phyloP scores from a whole-genome alignment of 371 early-diverging fungal genomes.

The Rhizopus microsporus region DNA sequence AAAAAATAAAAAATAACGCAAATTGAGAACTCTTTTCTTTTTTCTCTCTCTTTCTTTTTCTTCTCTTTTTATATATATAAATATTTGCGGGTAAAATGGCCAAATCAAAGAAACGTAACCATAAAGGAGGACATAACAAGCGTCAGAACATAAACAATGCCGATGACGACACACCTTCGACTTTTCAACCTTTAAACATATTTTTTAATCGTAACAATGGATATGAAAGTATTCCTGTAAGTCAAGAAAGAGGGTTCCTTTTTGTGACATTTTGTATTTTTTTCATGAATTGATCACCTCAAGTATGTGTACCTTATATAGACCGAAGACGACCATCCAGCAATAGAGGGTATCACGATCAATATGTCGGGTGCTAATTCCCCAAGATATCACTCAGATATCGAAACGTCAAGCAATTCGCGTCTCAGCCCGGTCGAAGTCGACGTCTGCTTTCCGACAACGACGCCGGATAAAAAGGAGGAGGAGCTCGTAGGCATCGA shows the following conservation, averaged over 20 bases:
- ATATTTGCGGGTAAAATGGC: conserved; percentile 16
- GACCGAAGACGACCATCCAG: not conserved
- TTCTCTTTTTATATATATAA: conserved; percentile 4
- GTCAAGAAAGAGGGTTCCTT: not conserved
- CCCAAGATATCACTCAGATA: conserved; percentile 25
- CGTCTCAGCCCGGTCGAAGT: conserved; percentile 31
- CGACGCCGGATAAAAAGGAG: conserved; percentile 28
- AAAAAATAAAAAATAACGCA: not conserved
- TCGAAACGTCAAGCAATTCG: conserved; percentile 26
- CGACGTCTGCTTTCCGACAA: conserved; percentile 44
- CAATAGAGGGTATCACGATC: conserved; percentile 14
- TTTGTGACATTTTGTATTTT: not conserved
- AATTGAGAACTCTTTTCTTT: conserved; percentile 1
- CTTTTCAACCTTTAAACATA: conserved; percentile 29
- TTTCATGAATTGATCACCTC: not conserved
- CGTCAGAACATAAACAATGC: not conserved
- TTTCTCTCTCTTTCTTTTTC: conserved; percentile 3
- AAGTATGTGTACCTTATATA: not conserved
- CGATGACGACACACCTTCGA: not conserved
- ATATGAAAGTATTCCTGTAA: conserved; percentile 11
- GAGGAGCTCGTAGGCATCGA: conserved; percentile 30
- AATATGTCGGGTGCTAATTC: conserved; percentile 12
- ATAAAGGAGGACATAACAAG: conserved; percentile 8
- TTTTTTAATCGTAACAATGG: conserved; percentile 17
- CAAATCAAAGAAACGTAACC: conserved; percentile 23